Base-by-base conservation (phyloP, 345 rosid genomes). In the Psidium friedrichsthalianum region DNA sequence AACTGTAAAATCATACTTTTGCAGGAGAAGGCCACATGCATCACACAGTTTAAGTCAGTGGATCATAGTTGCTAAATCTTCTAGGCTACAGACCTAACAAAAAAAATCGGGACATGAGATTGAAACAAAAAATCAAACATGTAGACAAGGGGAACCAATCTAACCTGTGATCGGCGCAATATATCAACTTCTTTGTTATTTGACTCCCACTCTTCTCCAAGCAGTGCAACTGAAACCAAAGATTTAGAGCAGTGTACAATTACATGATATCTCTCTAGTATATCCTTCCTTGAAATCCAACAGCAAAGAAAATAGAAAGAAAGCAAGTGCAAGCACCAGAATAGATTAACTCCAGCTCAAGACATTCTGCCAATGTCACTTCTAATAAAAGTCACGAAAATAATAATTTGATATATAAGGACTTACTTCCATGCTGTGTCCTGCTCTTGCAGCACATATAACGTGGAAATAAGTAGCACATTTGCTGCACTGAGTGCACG, bases 351-450 rank as follows among this genome's bases (percentile, higher is more conserved):
- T 51, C 54, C 14, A 54, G 56, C 83, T 74, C 20, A 55, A 74
- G 44, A 49, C 11, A 21, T 82, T 82, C 82, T 7, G 42, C 58
- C 1, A 0, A 47, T 61, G 54, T 82, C 27, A 29, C 40, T 16
- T 83, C 27, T 57, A 82, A 74, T 56, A 44, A 56, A 86, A 51
- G 56, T 42, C 49, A 52, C 47, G 59, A 42, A n/a, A 87, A 52
- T 58, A 51, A 88, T 53, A 49, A 83, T 76, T 29, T 78, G 86
- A 32, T 52, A 42, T 40, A 59, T 47, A 82, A 86, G 54, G 59
- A 90, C 96, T 93, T 89, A 94, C 99, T 91, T 97, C 98, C 99
- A 94, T 94, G 88, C 85, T 89, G 91, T 92, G 94, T 85, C 99
- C 98, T 47, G 97, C 98, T 89, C 92, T 91, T 83, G 95, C 90